Conservation (phyloP, 495 filamentous ascomycete species). For the Neurospora sp. region DNA sequence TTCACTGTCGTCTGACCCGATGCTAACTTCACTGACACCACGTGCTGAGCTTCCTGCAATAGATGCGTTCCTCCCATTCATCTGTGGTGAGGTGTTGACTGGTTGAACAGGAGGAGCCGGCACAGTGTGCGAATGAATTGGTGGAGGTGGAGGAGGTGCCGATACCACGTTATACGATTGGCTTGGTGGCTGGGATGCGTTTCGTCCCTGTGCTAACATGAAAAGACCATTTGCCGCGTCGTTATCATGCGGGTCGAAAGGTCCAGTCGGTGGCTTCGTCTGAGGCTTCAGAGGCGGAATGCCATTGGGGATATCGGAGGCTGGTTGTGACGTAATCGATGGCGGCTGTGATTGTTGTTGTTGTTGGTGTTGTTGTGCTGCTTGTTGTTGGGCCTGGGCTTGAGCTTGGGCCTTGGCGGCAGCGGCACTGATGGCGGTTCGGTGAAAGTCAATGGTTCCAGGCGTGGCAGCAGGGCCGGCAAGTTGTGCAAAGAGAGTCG, state of each 20-base stretch:
- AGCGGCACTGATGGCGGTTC: conserved; percentile 76
- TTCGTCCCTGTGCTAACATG: conserved; percentile 67
- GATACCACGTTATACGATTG: conserved; percentile 37
- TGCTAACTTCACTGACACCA: conserved; percentile 58
- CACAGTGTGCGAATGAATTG: conserved; percentile 25
- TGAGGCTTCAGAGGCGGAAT: conserved; percentile 30
- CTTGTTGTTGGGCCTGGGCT: conserved; percentile 32
- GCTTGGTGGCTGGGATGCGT: conserved; percentile 42
- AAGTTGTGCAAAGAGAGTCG: conserved; percentile 66
- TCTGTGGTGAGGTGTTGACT: conserved; percentile 41
- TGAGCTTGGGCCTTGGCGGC: conserved; percentile 45
- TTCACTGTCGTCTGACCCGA: conserved; percentile 66
- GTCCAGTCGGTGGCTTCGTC: conserved; percentile 39
- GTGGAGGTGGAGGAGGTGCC: conserved; percentile 29
- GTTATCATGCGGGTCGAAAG: conserved; percentile 79
- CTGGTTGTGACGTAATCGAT: conserved; percentile 35
- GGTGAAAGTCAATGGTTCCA: conserved; percentile 85
- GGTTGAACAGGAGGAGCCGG: conserved; percentile 24
- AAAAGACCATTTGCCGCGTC: conserved; percentile 94
- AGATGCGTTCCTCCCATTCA: conserved; percentile 35
- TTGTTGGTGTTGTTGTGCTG: conserved; percentile 35
- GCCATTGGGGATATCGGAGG: conserved; percentile 35
- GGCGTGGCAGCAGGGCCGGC: conserved; percentile 71
- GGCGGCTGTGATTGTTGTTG: conserved; percentile 17
- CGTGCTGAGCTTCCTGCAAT: conserved; percentile 35